phyloP scores from a whole-genome alignment of 2,329 filamentous ascomycete genomes.

The Trichoderma sp. region DNA sequence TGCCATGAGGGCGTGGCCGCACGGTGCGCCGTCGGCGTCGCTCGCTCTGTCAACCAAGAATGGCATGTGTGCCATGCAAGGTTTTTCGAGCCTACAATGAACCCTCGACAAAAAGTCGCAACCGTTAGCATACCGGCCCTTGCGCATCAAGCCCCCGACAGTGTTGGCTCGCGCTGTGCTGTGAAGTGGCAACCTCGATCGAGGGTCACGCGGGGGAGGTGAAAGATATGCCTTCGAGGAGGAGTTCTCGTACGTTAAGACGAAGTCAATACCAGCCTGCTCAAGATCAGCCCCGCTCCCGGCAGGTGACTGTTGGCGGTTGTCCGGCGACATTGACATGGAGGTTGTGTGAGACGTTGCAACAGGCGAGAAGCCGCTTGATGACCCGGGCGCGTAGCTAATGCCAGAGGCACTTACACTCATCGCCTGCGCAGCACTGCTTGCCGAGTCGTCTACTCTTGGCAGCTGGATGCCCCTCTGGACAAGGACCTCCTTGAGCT shows the following conservation, averaged over 20 bases:
- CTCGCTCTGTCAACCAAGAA: conserved; percentile 66
- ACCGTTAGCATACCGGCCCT: conserved; percentile 46
- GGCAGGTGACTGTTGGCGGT: conserved; percentile 31
- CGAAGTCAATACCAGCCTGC: conserved; percentile 85
- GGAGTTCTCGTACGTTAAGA: conserved; percentile 76
- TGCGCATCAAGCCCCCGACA: conserved; percentile 22
- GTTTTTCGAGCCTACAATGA: conserved; percentile 76
- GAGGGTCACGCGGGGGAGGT: conserved; percentile 55
- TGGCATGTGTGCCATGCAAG: conserved; percentile 90
- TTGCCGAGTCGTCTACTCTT: conserved; percentile 45
- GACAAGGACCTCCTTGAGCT: conserved; percentile 61
- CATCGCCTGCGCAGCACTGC: conserved; percentile 48
- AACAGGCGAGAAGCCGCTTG: conserved; percentile 50
- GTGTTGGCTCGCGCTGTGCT: conserved; percentile 22
- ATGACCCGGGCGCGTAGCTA: conserved; percentile 57
- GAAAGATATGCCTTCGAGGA: conserved; percentile 66
- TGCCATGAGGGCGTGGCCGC: conserved; percentile 92
- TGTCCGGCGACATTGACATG: conserved; percentile 40
- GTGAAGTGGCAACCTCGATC: conserved; percentile 7
- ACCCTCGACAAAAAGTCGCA: conserved; percentile 38
- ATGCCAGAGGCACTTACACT: conserved; percentile 60
- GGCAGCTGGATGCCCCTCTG: conserved; percentile 52
- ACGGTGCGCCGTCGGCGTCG: conserved; percentile 66
- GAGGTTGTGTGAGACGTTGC: conserved; percentile 46
- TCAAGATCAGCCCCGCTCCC: conserved; percentile 66